These are phyloP conservation scores for Cylindricascospora bacillispora DNA, from an alignment of 1,139 yeast genomes.

Conservation along the genomic window DNA sequence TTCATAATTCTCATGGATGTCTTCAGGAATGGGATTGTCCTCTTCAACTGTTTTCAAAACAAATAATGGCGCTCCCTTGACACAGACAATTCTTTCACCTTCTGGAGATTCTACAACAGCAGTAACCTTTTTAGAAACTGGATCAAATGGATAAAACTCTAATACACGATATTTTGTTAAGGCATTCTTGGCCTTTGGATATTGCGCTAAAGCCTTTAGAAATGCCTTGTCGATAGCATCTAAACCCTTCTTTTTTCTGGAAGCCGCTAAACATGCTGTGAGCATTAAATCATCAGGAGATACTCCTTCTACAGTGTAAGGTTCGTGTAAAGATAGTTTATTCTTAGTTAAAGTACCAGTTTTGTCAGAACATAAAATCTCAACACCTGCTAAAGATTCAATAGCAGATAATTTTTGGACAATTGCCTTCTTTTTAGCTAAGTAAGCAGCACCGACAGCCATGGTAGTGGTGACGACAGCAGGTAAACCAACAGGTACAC, in stretches of 20 bases:
- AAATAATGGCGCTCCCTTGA: conserved; percentile 94
- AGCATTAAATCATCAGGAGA: conserved; percentile 93
- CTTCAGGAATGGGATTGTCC: conserved; percentile 91
- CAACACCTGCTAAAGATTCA: conserved; percentile 97
- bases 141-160: conserved; percentile 94
- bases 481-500: conserved; percentile 99
- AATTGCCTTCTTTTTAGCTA: conserved; percentile 95
- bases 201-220: conserved; percentile 70
- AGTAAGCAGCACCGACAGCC: conserved; percentile 99
- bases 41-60: conserved; percentile 89
- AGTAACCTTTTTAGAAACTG: conserved; percentile 91
- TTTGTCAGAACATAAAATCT: conserved; percentile 95
- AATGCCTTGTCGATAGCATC: conserved; percentile 96
- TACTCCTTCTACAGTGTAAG: conserved; percentile 97
- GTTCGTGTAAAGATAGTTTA: conserved; percentile 90
- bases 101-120: conserved; percentile 89
- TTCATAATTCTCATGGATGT: conserved; percentile 83
- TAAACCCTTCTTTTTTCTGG: conserved; percentile 95
- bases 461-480: conserved; percentile 97
- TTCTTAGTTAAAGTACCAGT: conserved; percentile 98
- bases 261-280: conserved; percentile 95
- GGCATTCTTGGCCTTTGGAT: conserved; percentile 91
- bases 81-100: conserved; percentile 90
- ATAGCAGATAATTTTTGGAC: conserved; percentile 95
- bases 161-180: conserved; percentile 86